Percentiles rank a stretch among this genome's conserved stretches.
Conservation (phyloP, 1,284 basidiomycete species). For the Sporisorium sorghi region DNA sequence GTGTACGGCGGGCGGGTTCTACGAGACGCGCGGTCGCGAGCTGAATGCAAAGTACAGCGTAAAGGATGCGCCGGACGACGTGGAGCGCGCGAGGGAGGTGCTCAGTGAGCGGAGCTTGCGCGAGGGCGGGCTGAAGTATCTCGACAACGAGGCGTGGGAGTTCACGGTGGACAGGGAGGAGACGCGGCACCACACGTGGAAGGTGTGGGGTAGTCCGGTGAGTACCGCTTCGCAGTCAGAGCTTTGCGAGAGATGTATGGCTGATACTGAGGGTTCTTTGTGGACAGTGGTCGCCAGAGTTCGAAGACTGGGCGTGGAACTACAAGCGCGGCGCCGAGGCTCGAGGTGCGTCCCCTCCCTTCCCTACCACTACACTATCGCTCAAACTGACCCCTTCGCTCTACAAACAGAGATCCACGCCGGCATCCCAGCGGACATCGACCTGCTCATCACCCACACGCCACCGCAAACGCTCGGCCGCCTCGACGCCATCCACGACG, state of each 20-base stretch:
- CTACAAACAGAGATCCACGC: constrained; percentile 10
- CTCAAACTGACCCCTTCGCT: not conserved
- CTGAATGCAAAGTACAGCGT: constrained; percentile 31
- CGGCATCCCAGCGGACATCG: constrained; percentile 23
- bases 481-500: constrained; percentile 37
- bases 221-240: not conserved
- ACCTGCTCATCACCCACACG: constrained; percentile 51
- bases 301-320: constrained; percentile 57
- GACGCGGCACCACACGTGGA: constrained; percentile 28
- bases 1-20: constrained; percentile 18
- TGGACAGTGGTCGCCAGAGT: constrained; percentile 42
- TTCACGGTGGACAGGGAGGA: constrained; percentile 30
- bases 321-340: constrained; percentile 27
- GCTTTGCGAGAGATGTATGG: not conserved
- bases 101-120: constrained; percentile 4
- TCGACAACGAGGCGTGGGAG: constrained; percentile 24
- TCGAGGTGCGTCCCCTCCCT: not conserved
- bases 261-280: not conserved
- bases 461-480: constrained; percentile 31
- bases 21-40: constrained; percentile 25
- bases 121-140: constrained; percentile 15
- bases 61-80: constrained; percentile 18
- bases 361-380: too few relatives aligned
- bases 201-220: constrained; percentile 41
- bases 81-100: constrained; percentile 3